Conservation (phyloP, 441 rosid genomes). For the Heliophila coronopifolia region DNA sequence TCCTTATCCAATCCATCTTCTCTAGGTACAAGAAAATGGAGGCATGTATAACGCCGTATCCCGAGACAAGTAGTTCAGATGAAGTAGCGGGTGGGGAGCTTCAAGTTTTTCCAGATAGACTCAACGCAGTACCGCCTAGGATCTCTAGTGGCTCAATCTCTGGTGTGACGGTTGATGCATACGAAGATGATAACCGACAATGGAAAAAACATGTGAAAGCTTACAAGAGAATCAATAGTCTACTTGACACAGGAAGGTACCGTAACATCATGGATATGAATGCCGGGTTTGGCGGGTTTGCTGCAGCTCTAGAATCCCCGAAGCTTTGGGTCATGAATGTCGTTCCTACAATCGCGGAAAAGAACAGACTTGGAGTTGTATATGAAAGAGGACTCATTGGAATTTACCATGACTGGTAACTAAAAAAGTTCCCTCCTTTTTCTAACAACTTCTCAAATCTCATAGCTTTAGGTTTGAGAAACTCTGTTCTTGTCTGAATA, state of each 20-base stretch:
- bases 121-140: constrained; percentile 60
- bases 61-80: constrained; percentile 42
- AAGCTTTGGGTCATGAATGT: constrained; percentile 75
- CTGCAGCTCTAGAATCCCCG: constrained; percentile 49
- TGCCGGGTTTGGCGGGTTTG: constrained; percentile 72
- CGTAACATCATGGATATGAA: constrained; percentile 77
- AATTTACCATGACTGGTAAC: constrained; percentile 67
- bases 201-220: constrained; percentile 64
- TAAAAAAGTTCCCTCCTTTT: not conserved
- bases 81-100: constrained; percentile 61
- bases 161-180: constrained; percentile 51
- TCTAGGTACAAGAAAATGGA: constrained; percentile 71
- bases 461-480: constrained; percentile 14
- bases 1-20: not conserved
- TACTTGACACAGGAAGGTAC: constrained; percentile 54
- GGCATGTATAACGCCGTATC: constrained; percentile 54
- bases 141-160: constrained; percentile 50
- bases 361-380: constrained; percentile 50
- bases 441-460: constrained; percentile 11
- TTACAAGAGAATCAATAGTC: constrained; percentile 53
- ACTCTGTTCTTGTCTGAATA: not conserved
- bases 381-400: constrained; percentile 64
- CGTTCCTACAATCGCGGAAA: constrained; percentile 56
- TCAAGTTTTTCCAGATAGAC: constrained; percentile 53
- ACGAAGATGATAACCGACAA: constrained; percentile 45